Evolutionary conservation across 345 rosid genomes (phyloP).

Genomic region (Aurinia saxatilis): DNA sequence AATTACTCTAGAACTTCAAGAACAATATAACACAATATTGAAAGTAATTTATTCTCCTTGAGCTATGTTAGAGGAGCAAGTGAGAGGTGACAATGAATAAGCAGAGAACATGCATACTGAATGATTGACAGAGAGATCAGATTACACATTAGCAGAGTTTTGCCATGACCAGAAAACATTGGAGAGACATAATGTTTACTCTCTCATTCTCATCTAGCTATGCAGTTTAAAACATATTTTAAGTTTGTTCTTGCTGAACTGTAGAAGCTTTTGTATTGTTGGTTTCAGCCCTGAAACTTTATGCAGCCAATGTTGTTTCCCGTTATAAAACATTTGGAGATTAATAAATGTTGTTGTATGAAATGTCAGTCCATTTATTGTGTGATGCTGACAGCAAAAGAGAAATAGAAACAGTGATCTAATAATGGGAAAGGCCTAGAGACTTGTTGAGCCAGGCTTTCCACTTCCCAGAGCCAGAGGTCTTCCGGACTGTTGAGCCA

Average conservation of each 20-base stretch:
- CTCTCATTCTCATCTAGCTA: too few relatives aligned
- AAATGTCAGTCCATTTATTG: not conserved
- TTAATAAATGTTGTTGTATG: too few relatives aligned
- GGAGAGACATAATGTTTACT: too few relatives aligned
- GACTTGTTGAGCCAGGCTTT: conserved; percentile 79
- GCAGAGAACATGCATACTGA: not conserved
- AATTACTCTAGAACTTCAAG: too few relatives aligned
- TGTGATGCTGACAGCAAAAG: not conserved
- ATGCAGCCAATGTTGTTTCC: too few relatives aligned
- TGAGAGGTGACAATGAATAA: not conserved
- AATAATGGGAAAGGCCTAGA: conserved; percentile 61
- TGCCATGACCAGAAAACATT: too few relatives aligned
- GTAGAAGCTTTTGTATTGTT: not conserved
- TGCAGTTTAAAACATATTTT: too few relatives aligned
- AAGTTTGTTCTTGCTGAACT: not conserved
- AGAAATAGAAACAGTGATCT: not conserved
- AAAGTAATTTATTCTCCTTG: too few relatives aligned
- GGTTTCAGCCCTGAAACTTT: not conserved
- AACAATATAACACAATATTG: too few relatives aligned
- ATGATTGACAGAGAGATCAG: not conserved
- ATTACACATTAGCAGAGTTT: not conserved
- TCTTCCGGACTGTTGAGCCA: conserved; percentile 33
- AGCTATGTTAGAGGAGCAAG: not conserved
- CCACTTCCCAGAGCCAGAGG: conserved; percentile 56
- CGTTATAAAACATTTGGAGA: too few relatives aligned